Percentiles rank a stretch among this genome's conserved stretches.
These are phyloP conservation scores for Talaromyces pinophilus DNA, from an alignment of 2,329 filamentous ascomycete genomes.

Conservation along the genomic window DNA sequence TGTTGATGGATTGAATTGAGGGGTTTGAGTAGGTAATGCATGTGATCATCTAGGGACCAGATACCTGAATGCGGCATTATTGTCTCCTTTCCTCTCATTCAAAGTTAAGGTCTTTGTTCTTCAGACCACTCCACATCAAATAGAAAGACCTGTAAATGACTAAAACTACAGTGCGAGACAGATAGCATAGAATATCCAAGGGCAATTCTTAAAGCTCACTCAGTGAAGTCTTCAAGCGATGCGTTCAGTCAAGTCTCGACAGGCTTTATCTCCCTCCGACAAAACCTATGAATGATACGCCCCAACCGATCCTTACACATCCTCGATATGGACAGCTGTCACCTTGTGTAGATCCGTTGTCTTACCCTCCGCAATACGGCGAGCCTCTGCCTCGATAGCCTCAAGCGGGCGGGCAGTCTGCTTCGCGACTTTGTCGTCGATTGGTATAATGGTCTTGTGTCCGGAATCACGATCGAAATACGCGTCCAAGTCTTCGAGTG, in stretches of 20 bases:
- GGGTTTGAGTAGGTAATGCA: not conserved
- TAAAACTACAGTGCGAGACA: not conserved
- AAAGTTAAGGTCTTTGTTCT: not conserved
- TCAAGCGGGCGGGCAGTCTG: not conserved
- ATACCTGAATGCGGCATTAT: not conserved
- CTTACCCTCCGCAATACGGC: slow-evolving; percentile 2
- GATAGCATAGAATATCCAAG: not conserved
- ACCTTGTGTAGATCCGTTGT: not conserved
- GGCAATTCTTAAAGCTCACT: not conserved
- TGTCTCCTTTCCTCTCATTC: not conserved
- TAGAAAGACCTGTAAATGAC: not conserved
- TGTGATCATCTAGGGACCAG: not conserved
- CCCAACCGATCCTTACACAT: not conserved
- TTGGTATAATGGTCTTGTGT: not conserved
- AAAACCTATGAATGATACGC: not conserved
- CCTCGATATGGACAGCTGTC: slow-evolving; percentile 1
- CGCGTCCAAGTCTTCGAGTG: slow-evolving; percentile 39
- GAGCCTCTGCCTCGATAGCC: slow-evolving; percentile 6
- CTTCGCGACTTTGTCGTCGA: not conserved
- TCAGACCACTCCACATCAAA: not conserved
- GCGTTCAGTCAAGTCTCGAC: not conserved
- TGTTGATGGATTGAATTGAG: not conserved
- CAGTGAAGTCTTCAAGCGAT: not conserved
- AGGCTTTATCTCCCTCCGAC: not conserved
- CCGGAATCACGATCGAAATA: slow-evolving; percentile 12